Evolutionary conservation across 805 yeast species (phyloP).

Genomic region (Candida pseudoglaebosa): DNA sequence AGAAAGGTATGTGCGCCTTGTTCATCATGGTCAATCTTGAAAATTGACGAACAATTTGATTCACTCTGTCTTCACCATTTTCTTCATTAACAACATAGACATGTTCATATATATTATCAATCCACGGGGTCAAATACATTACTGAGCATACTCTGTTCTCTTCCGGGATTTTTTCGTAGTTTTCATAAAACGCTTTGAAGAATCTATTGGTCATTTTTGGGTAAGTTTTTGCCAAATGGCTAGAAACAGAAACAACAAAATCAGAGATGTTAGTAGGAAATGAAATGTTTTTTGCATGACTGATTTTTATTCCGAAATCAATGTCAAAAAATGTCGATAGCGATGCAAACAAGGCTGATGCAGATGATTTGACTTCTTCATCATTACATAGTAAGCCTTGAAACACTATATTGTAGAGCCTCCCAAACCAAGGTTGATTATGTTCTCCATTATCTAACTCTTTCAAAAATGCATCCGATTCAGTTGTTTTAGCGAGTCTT

Average conservation of each 20-base stretch:
- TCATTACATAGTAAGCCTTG: constrained; percentile 63
- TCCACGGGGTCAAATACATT: constrained; percentile 68
- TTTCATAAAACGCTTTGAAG: constrained; percentile 46
- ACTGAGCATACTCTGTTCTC: constrained; percentile 40
- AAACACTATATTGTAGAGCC: constrained; percentile 59
- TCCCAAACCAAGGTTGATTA: constrained; percentile 46
- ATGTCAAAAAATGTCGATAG: constrained; percentile 57
- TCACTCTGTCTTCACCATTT: constrained; percentile 57
- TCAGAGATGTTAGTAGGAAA: constrained; percentile 66
- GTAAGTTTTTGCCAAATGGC: constrained; percentile 49
- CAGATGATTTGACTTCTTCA: constrained; percentile 56
- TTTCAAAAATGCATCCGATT: constrained; percentile 13
- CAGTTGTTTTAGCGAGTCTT: constrained; percentile 36
- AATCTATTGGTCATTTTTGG: constrained; percentile 63
- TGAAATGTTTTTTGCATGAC: constrained; percentile 53
- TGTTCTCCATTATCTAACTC: constrained; percentile 16
- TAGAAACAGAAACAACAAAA: constrained; percentile 55
- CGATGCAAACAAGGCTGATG: constrained; percentile 60
- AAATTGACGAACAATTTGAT: constrained; percentile 58
- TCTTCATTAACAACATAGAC: constrained; percentile 53
- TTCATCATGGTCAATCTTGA: constrained; percentile 54
- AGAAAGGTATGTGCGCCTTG: constrained; percentile 44
- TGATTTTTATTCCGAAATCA: constrained; percentile 54
- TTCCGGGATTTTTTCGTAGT: constrained; percentile 35
- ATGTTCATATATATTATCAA: constrained; percentile 56